Conservation (phyloP, 257 asterid genomes). For the Knoxia roxburghii region DNA sequence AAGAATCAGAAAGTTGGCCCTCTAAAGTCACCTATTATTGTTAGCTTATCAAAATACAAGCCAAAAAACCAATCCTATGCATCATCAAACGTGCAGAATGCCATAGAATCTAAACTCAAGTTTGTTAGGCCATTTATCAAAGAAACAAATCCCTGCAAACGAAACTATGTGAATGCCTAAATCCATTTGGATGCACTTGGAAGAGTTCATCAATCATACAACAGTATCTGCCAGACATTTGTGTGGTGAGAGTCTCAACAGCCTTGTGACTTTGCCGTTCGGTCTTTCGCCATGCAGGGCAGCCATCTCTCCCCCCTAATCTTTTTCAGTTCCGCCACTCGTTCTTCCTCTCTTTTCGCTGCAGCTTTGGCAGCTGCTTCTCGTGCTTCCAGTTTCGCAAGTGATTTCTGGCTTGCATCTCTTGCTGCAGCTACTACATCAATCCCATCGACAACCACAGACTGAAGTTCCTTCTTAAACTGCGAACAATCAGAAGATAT, state of each 20-base stretch:
- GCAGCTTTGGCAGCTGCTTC: conserved; percentile 63
- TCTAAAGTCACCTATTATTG: too few species aligned
- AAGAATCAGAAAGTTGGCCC: too few species aligned
- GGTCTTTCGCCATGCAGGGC: conserved; percentile 57
- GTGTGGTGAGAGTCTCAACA: not conserved
- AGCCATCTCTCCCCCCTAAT: conserved; percentile 87
- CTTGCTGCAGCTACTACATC: conserved; percentile 55
- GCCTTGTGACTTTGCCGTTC: conserved; percentile 21
- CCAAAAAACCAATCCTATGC: too few species aligned
- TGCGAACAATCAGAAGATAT: conserved; percentile 16
- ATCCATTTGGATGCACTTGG: not conserved
- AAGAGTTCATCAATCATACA: not conserved
- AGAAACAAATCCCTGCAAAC: too few species aligned
- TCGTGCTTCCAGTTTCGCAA: conserved; percentile 57
- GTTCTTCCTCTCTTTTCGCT: conserved; percentile 67
- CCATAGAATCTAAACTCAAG: too few species aligned
- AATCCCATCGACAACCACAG: conserved; percentile 58
- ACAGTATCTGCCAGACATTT: too few species aligned
- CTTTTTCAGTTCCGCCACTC: conserved; percentile 56
- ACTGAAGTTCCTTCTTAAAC: conserved; percentile 56
- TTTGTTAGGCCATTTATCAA: too few species aligned
- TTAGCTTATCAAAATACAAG: too few species aligned
- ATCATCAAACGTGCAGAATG: too few species aligned
- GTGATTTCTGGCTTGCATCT: conserved; percentile 42
- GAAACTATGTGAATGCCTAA: too few species aligned